These are phyloP conservation scores for Sporothrix luriei DNA, from an alignment of 2,329 filamentous ascomycete genomes.

Conservation along the genomic window DNA sequence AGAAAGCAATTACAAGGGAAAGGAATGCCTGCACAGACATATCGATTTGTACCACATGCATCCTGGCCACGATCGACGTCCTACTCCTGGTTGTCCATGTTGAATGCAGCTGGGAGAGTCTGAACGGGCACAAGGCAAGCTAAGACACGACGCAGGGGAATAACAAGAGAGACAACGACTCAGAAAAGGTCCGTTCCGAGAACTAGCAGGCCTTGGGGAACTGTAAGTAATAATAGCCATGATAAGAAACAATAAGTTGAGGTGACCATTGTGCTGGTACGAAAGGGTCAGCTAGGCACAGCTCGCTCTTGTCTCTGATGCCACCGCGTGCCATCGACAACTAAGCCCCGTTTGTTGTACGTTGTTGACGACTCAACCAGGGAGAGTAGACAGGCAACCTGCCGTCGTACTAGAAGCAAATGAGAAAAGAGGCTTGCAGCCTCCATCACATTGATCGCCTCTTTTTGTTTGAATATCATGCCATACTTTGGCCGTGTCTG, in stretches of 20 bases:
- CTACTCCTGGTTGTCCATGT: neutral
- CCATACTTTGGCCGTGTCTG: neutral
- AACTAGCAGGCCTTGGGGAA: neutral
- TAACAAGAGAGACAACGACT: conserved; percentile 15
- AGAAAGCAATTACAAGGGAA: neutral
- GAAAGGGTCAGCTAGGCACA: neutral
- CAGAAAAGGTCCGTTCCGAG: conserved; percentile 13
- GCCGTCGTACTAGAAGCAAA: neutral
- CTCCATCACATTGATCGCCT: neutral
- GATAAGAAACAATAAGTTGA: neutral
- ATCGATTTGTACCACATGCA: neutral
- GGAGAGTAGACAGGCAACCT: neutral
- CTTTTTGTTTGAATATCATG: neutral
- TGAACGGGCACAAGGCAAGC: neutral
- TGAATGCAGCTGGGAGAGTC: neutral
- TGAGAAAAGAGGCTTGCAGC: neutral
- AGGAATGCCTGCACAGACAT: neutral
- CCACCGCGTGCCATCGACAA: neutral
- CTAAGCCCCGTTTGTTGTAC: neutral
- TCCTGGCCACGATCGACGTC: neutral
- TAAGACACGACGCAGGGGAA: neutral
- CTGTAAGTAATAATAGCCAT: neutral
- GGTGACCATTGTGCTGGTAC: neutral
- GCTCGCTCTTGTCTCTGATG: neutral
- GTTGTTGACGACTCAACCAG: neutral